Percentiles rank a stretch among this genome's conserved stretches.
Evolutionary conservation across 768 basidiomycete genomes (phyloP).

Genomic region (Plicaturopsis crispa): DNA sequence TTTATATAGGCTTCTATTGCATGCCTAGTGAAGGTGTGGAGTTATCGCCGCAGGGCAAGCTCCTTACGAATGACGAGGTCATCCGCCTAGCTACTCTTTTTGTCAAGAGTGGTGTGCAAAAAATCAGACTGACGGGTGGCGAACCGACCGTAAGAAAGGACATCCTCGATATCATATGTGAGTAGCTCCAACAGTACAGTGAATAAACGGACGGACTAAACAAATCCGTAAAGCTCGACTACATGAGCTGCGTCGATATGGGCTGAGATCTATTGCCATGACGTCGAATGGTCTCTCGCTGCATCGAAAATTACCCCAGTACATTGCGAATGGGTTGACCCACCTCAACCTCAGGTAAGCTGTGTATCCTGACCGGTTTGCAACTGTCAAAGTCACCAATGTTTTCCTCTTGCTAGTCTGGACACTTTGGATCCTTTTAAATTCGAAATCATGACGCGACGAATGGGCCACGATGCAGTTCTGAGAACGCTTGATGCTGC

Average conservation of each 20-base stretch:
- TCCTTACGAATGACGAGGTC: conserved; percentile 73
- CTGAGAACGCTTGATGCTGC: conserved; percentile 60
- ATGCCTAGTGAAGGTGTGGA: conserved; percentile 82
- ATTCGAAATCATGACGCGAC: conserved; percentile 81
- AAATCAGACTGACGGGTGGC: conserved; percentile 84
- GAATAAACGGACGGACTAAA: too few relatives aligned
- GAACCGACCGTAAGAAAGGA: conserved; percentile 83
- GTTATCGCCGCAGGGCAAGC: conserved; percentile 58
- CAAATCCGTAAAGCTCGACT: conserved; percentile 46
- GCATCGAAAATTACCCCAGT: conserved; percentile 59
- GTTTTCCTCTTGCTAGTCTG: conserved; percentile 35
- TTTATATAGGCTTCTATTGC: conserved; percentile 71
- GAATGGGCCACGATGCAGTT: conserved; percentile 71
- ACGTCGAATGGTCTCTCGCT: conserved; percentile 79
- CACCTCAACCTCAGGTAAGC: conserved; percentile 61
- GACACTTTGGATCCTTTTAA: conserved; percentile 84
- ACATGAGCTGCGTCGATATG: conserved; percentile 49
- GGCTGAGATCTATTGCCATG: conserved; percentile 75
- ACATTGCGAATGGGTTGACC: conserved; percentile 67
- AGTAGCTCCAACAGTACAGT: too few relatives aligned
- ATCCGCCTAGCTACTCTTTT: conserved; percentile 69
- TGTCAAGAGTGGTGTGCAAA: conserved; percentile 74
- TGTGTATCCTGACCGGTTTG: background rate
- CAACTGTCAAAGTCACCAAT: background rate
- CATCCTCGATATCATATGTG: conserved; percentile 62